phyloP scores from a whole-genome alignment of 2,329 filamentous ascomycete species.

The Fusarium humuli region DNA sequence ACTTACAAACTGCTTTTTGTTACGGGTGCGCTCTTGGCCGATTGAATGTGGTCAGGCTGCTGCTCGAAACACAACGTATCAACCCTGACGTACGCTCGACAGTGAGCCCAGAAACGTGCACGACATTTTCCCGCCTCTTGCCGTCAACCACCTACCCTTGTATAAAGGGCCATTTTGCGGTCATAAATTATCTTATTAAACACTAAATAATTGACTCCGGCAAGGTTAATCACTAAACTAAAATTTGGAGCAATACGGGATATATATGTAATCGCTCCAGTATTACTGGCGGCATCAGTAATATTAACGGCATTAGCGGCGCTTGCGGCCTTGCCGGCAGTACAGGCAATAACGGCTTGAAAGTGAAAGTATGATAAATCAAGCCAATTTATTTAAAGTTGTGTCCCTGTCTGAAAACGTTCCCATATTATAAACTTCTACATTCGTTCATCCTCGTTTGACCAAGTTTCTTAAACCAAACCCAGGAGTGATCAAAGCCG shows the following conservation, averaged over 20 bases:
- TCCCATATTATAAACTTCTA: neutral
- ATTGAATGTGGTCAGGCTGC: too few species aligned
- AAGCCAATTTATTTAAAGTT: neutral
- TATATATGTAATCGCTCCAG: neutral
- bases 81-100: too few species aligned
- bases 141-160: too few species aligned
- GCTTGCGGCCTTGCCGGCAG: neutral
- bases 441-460: neutral
- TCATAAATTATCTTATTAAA: too few species aligned
- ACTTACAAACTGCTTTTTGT: too few species aligned
- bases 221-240: neutral
- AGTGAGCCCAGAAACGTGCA: too few species aligned
- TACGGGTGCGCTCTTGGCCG: too few species aligned
- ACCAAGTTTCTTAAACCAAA: neutral
- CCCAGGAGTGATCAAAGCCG: neutral
- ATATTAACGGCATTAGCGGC: neutral
- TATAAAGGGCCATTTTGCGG: too few species aligned
- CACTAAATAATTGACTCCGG: neutral
- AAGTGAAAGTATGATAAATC: neutral
- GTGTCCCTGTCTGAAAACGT: neutral
- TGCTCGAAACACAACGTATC: too few species aligned
- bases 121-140: too few species aligned
- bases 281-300: neutral
- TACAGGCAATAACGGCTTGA: neutral
- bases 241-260: neutral